phyloP scores from a whole-genome alignment of 768 basidiomycete species.

The Leucosporidium scottii region DNA sequence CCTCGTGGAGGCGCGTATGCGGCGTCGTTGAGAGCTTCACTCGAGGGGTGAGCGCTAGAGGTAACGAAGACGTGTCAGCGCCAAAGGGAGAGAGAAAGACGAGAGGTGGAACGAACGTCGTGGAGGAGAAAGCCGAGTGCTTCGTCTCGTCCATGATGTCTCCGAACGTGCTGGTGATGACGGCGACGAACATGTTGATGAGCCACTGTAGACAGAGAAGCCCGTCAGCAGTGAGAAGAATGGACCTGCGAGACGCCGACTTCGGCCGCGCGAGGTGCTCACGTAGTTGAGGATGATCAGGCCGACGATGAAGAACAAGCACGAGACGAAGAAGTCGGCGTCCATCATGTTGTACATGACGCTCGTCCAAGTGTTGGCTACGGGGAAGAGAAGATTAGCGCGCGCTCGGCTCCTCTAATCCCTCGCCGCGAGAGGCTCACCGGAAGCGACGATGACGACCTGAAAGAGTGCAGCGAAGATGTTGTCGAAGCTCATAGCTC shows the following conservation, averaged over 20 bases:
- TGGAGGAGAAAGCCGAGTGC: slow-evolving; percentile 86
- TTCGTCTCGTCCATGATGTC: slow-evolving; percentile 78
- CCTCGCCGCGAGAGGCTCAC: slow-evolving; percentile 45
- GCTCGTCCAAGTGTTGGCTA: slow-evolving; percentile 42
- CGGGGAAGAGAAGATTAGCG: neutral
- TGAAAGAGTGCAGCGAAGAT: slow-evolving; percentile 74
- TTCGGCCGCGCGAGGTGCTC: slow-evolving; percentile 27
- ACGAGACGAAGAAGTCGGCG: slow-evolving; percentile 80
- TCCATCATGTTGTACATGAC: slow-evolving; percentile 85
- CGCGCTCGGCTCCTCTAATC: neutral
- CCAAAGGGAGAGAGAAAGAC: neutral
- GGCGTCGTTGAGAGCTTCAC: slow-evolving; percentile 8
- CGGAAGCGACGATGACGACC: slow-evolving; percentile 72
- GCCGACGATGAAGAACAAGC: slow-evolving; percentile 75
- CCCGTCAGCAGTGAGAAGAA: neutral
- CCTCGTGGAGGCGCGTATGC: neutral
- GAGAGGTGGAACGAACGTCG: slow-evolving; percentile 35
- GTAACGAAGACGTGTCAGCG: no score
- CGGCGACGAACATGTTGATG: slow-evolving; percentile 80
- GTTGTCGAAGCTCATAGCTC: slow-evolving; percentile 78
- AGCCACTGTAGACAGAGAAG: slow-evolving; percentile 51
- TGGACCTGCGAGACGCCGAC: no score
- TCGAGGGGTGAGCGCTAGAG: no score
- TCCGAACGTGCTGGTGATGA: slow-evolving; percentile 88
- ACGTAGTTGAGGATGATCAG: slow-evolving; percentile 79